Conservation (phyloP, 108 stramenopile genomes). For the Fragilaria crotonensis region DNA sequence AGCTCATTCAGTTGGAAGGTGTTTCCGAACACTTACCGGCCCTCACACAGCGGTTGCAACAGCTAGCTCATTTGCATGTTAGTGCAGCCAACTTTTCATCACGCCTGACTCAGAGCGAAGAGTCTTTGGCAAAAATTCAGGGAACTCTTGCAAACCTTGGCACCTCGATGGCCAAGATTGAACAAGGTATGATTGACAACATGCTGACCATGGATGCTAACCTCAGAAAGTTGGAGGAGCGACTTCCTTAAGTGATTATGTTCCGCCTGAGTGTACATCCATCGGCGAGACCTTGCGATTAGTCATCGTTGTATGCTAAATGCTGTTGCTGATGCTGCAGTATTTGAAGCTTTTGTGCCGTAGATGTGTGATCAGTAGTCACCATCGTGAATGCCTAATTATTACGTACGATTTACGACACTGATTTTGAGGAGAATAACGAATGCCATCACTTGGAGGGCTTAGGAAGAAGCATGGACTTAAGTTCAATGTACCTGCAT, state of each 20-base stretch:
- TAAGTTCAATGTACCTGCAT: no score
- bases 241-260: constrained; percentile 16
- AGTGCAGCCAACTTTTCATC: constrained; percentile 48
- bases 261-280: no score
- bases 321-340: no score
- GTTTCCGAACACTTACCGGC: constrained; percentile 52
- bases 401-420: no score
- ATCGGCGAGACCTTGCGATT: no score
- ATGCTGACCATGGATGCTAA: constrained; percentile 49
- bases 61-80: constrained; percentile 51
- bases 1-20: constrained; percentile 65
- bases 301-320: no score
- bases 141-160: constrained; percentile 35
- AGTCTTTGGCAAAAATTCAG: constrained; percentile 30
- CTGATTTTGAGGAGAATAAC: no score
- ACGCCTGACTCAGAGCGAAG: constrained; percentile 42
- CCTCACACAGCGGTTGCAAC: constrained; percentile 50
- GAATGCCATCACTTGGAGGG: no score
- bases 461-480: no score
- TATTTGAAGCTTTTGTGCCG: no score
- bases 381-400: no score
- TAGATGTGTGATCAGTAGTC: no score
- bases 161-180: constrained; percentile 37
- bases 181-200: constrained; percentile 52
- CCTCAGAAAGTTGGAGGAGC: constrained; percentile 58